phyloP scores from a whole-genome alignment of 495 filamentous ascomycete species.

The Evansstolkia leycettana region DNA sequence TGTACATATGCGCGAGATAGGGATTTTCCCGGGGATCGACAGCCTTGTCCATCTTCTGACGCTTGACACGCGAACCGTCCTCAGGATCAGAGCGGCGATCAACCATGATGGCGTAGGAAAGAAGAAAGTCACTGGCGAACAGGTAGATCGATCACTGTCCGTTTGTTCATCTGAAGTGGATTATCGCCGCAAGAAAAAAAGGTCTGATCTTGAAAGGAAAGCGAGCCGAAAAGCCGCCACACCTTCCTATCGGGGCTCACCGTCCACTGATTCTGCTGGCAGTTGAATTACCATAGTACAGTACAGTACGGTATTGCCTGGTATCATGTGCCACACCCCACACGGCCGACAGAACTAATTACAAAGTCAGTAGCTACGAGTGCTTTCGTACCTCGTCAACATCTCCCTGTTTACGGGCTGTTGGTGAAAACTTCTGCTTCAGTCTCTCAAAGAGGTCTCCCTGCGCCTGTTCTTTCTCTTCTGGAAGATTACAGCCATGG shows the following conservation, averaged over 20 bases:
- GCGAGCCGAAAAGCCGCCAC: slow-evolving; percentile 17
- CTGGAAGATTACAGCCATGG: no score
- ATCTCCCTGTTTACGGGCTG: no score
- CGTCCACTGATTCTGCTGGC: slow-evolving; percentile 10
- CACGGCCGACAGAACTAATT: no score
- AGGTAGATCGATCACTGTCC: no score
- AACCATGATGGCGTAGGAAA: slow-evolving; percentile 18
- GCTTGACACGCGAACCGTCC: slow-evolving; percentile 32
- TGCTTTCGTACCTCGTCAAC: no score
- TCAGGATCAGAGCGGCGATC: slow-evolving; percentile 30
- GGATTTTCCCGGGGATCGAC: slow-evolving; percentile 56
- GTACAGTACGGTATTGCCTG: no score
- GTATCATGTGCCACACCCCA: neutral
- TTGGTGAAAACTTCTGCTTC: no score
- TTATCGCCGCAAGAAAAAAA: slow-evolving; percentile 6
- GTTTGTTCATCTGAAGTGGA: no score
- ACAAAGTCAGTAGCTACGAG: no score
- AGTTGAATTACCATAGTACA: no score
- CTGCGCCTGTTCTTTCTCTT: neutral
- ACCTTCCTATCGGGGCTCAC: slow-evolving; percentile 14
- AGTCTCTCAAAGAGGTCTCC: neutral
- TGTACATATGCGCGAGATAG: slow-evolving; percentile 84
- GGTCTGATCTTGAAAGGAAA: slow-evolving; percentile 25
- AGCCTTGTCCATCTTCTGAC: slow-evolving; percentile 33
- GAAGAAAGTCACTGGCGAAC: neutral